Conservation (phyloP, 2,329 filamentous ascomycete species). For the Aspergillus pseudotamarii region DNA sequence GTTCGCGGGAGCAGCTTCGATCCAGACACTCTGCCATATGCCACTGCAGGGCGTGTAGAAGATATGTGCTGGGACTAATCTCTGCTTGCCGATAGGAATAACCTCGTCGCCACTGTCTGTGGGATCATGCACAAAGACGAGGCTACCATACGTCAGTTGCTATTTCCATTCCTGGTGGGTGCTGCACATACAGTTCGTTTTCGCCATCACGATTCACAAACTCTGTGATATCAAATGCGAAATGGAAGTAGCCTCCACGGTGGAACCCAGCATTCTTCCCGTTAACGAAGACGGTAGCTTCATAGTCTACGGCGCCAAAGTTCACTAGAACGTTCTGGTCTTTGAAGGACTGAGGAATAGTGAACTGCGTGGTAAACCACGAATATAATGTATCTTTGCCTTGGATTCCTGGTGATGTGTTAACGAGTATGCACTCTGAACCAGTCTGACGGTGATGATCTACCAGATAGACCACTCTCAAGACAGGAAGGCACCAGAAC, state of each 20-base stretch:
- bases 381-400: conserved; percentile 42
- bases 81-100: conserved; percentile 70
- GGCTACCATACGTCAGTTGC: conserved; percentile 38
- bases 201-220: conserved; percentile 43
- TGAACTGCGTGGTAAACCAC: conserved; percentile 55
- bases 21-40: conserved; percentile 75
- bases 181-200: conserved; percentile 56
- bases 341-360: conserved; percentile 49
- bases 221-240: conserved; percentile 61
- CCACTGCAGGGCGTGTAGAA: conserved; percentile 74
- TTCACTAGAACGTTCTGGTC: conserved; percentile 48
- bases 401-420: conserved; percentile 38
- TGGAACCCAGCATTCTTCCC: conserved; percentile 56
- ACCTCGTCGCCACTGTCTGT: conserved; percentile 60
- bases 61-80: conserved; percentile 55
- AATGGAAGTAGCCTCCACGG: conserved; percentile 64
- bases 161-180: neutral
- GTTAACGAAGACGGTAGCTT: conserved; percentile 61
- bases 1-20: conserved; percentile 62
- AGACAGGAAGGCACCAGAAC: conserved; percentile 58
- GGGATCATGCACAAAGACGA: conserved; percentile 69
- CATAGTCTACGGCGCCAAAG: conserved; percentile 57
- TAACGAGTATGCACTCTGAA: neutral
- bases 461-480: conserved; percentile 57
- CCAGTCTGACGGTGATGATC: neutral